Conservation (phyloP, 768 basidiomycete species). For the Terana coerulea region DNA sequence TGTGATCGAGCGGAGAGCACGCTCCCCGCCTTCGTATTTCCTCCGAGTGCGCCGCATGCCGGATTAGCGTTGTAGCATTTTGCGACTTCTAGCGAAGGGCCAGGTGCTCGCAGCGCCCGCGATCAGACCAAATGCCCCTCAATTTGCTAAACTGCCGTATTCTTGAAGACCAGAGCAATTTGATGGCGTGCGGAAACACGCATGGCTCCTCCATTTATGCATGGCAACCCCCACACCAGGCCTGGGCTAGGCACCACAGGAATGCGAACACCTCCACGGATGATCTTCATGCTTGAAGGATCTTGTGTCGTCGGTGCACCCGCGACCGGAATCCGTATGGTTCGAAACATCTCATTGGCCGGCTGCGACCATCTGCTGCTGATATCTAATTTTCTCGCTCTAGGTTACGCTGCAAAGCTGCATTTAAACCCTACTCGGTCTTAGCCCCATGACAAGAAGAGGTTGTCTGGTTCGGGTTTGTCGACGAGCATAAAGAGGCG, state of each 20-base stretch:
- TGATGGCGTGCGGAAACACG: not conserved
- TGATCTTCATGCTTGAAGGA: not conserved
- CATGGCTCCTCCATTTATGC: not conserved
- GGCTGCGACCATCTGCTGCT: not conserved
- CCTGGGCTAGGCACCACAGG: not conserved
- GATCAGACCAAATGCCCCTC: not conserved
- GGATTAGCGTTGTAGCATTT: not conserved
- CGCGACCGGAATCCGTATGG: not conserved
- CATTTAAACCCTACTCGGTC: not conserved
- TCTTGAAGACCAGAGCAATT: not conserved
- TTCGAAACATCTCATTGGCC: not conserved
- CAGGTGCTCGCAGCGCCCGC: not conserved
- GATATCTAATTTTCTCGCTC: not conserved
- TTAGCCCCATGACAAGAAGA: not conserved
- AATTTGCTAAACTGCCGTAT: not conserved
- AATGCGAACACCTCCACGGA: not conserved
- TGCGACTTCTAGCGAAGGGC: not conserved
- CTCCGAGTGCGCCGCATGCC: no score
- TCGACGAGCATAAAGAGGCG: constrained; percentile 6
- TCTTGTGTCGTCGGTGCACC: not conserved
- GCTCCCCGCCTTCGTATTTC: no score
- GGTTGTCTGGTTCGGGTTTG: not conserved
- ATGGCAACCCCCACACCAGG: no score
- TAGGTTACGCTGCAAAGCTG: not conserved
- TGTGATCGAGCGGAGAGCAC: no score